Conservation (phyloP, 192 early-diverging fungal species). For the Dissophora ornata region DNA sequence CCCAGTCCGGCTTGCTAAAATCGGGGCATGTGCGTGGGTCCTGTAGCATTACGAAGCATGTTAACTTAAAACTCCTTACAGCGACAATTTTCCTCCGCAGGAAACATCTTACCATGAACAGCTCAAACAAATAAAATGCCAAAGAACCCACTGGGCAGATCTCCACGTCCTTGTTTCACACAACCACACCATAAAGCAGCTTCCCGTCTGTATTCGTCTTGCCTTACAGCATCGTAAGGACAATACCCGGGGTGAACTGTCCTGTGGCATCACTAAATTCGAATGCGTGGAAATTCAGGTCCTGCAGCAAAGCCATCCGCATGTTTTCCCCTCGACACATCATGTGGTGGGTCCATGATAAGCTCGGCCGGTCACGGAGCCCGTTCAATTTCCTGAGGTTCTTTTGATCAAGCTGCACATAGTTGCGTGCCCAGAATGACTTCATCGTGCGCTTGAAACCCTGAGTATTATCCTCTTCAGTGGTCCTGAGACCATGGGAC, state of each 20-base stretch:
- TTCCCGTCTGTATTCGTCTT: slow-evolving; percentile 4
- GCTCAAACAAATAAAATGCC: not conserved
- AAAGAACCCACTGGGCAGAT: not conserved
- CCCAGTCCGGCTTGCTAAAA: slow-evolving; percentile 5
- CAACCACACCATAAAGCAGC: not conserved
- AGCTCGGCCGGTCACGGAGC: not conserved
- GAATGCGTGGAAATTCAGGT: not conserved
- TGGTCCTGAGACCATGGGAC: no score
- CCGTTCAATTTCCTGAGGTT: not conserved
- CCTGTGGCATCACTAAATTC: not conserved
- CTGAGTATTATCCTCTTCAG: no score
- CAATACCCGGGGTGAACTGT: not conserved
- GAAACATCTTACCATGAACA: not conserved
- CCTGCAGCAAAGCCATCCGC: slow-evolving; percentile 3
- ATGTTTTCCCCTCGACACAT: not conserved
- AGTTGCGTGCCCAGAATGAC: not conserved
- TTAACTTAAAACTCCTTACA: no score
- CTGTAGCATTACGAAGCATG: not conserved
- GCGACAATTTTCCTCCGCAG: no score
- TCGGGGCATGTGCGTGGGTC: not conserved
- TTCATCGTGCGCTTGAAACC: no score
- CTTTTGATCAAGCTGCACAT: not conserved
- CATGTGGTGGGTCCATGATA: not conserved
- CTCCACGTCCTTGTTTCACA: not conserved
- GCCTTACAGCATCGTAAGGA: not conserved